Evolutionary conservation across 345 rosid species (phyloP), one percentile per base, ranked within the genome.

Genomic region (Sisymbrium irio): DNA sequence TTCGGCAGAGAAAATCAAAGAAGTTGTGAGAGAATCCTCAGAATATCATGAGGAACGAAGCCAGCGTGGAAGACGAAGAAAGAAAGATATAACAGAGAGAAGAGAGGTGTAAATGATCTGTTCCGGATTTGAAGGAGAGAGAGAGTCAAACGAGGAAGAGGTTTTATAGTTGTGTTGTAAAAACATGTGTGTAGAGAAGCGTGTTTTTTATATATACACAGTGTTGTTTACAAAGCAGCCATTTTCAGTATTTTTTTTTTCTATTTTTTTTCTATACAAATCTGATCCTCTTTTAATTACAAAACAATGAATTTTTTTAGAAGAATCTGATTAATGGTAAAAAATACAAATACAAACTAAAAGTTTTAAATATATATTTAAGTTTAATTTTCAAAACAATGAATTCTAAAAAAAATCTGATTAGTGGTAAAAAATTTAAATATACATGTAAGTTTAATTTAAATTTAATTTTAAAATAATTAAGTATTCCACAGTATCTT

Each of bases 121-220:
- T 57, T 57, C 41, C 62, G 37, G 63, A 58, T 58, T 58, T 58
- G 3, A 56, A 7, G 61, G 60, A 65, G 56, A 56, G 71, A 51
- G 37, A 62, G 69, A 40, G 72, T 45, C 46, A 61, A 17, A 58
- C 39, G 19, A 46, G 37, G 4, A 42, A 49, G 45, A 42, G 74
- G 73, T 80, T 77, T 83, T 84, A 83, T 86, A 80, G 72, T 45
- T 45, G 18, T 30, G 22, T 51, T 50, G 7, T 49, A 9, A 13
- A 51, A 19, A 51, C 25, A 51, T 37, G 32, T 39, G 72, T 39
- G 62, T 1, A 22, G 25, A 1, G 25, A 22, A 49, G 36, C 33
- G 47, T 15, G 71, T 50, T 53, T 60, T 65, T 6, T 8, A 32
- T 64, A 19, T 5, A 65, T 2, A 65, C 3, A 50, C 9, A 11